A percentile compares a stretch with the other conserved stretches of the same genome.
Conservation (phyloP, 768 basidiomycete genomes). For the Boletus vinaceobasis region DNA sequence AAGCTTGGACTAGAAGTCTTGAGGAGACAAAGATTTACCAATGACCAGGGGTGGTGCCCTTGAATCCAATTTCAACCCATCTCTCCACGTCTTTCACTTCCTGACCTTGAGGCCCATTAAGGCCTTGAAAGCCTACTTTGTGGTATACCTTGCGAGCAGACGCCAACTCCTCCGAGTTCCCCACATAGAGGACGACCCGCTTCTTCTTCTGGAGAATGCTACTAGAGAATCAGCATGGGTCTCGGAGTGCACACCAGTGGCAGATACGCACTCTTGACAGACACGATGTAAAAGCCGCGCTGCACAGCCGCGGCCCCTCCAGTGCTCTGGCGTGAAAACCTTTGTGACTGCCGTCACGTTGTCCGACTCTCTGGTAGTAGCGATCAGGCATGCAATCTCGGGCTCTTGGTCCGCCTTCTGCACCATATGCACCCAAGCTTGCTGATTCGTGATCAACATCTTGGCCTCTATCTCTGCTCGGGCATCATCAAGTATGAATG, state of each 20-base stretch:
- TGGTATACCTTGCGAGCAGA: conserved; percentile 22
- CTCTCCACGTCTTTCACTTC: conserved; percentile 13
- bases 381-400: conserved; percentile 63
- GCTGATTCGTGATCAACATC: conserved; percentile 41
- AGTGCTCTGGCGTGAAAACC: conserved; percentile 57
- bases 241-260: background rate
- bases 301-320: conserved; percentile 56
- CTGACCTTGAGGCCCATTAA: background rate
- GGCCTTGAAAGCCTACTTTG: conserved; percentile 23
- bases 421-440: conserved; percentile 61
- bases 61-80: conserved; percentile 21
- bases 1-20: background rate
- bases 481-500: conserved; percentile 47
- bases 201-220: conserved; percentile 37
- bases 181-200: conserved; percentile 57
- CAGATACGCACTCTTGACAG: conserved; percentile 45
- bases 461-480: conserved; percentile 50
- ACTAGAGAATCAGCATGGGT: conserved; percentile 2
- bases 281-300: conserved; percentile 58
- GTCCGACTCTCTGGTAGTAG: conserved; percentile 60
- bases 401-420: conserved; percentile 14
- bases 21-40: conserved; percentile 8
- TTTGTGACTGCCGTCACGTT: conserved; percentile 66
- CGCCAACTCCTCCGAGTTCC: conserved; percentile 22
- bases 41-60: conserved; percentile 10